Percentiles rank a stretch among this genome's conserved stretches.
Evolutionary conservation across 371 early-diverging fungal species (phyloP).

Genomic region (Mucor irregularis): DNA sequence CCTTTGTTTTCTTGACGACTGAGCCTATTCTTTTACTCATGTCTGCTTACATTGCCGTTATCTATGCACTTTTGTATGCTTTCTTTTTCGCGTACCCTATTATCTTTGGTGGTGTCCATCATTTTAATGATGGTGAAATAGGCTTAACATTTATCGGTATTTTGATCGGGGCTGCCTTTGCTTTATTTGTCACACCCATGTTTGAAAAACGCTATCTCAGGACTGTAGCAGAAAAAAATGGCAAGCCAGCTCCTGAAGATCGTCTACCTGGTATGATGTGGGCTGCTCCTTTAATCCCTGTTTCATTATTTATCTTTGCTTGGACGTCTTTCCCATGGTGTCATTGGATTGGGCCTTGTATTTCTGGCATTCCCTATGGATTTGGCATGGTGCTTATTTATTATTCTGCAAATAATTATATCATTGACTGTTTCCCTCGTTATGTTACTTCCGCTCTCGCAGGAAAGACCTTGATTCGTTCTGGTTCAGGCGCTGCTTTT

Average conservation of each 20-base stretch:
- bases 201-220: constrained; percentile 30
- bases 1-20: constrained; percentile 37
- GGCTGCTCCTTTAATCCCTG: constrained; percentile 42
- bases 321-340: constrained; percentile 46
- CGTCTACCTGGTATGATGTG: constrained; percentile 49
- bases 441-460: constrained; percentile 47
- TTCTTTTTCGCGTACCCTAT: constrained; percentile 50
- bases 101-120: constrained; percentile 33
- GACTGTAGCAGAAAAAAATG: constrained; percentile 9
- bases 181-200: constrained; percentile 33
- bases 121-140: constrained; percentile 40
- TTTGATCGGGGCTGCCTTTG: constrained; percentile 36
- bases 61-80: constrained; percentile 45
- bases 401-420: constrained; percentile 44
- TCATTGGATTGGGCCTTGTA: constrained; percentile 39
- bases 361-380: constrained; percentile 44
- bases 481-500: constrained; percentile 46
- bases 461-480: constrained; percentile 43
- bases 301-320: constrained; percentile 47
- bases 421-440: constrained; percentile 44
- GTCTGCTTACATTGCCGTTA: constrained; percentile 44
- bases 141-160: constrained; percentile 49
- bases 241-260: constrained; percentile 42
- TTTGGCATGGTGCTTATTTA: constrained; percentile 48
- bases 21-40: constrained; percentile 44